Percentiles rank a stretch among this genome's conserved stretches.
These are phyloP conservation scores for Lotus japonicus DNA, from an alignment of 306 rosid genomes.

Conservation along the genomic window DNA sequence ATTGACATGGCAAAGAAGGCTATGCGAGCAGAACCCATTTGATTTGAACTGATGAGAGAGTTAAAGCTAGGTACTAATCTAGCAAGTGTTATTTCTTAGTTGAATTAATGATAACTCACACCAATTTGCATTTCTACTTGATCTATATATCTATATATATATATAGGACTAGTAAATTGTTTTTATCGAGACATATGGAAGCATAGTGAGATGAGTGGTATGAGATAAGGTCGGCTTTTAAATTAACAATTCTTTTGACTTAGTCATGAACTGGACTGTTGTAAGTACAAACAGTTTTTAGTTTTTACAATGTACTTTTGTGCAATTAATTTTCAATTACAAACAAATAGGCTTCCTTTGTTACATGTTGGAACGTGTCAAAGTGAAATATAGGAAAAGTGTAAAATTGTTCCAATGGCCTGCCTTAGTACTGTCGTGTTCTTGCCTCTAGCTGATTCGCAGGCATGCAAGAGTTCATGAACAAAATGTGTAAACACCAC, in stretches of 20 bases:
- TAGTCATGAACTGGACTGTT: too few species aligned
- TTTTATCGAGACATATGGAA: too few species aligned
- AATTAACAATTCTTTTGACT: not conserved
- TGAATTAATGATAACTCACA: too few species aligned
- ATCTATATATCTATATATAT: not conserved
- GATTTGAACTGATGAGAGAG: not conserved
- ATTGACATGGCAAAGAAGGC: slow-evolving; percentile 15
- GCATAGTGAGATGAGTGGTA: too few species aligned
- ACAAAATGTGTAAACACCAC: too few species aligned
- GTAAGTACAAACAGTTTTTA: too few species aligned
- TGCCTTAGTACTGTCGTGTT: too few species aligned
- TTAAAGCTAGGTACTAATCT: too few species aligned
- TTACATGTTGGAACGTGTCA: not conserved
- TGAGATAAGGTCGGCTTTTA: slow-evolving; percentile 23
- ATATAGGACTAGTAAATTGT: not conserved
- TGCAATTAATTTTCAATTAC: too few species aligned
- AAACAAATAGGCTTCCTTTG: not conserved
- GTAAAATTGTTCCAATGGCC: not conserved
- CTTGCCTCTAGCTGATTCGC: too few species aligned
- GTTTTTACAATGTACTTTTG: too few species aligned
- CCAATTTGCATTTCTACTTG: not conserved
- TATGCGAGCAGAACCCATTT: slow-evolving; percentile 28
- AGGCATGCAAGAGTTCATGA: too few species aligned
- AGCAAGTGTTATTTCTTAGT: not conserved
- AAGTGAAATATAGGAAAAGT: not conserved